phyloP scores from a whole-genome alignment of 345 rosid species.

The Murraya koenigii region DNA sequence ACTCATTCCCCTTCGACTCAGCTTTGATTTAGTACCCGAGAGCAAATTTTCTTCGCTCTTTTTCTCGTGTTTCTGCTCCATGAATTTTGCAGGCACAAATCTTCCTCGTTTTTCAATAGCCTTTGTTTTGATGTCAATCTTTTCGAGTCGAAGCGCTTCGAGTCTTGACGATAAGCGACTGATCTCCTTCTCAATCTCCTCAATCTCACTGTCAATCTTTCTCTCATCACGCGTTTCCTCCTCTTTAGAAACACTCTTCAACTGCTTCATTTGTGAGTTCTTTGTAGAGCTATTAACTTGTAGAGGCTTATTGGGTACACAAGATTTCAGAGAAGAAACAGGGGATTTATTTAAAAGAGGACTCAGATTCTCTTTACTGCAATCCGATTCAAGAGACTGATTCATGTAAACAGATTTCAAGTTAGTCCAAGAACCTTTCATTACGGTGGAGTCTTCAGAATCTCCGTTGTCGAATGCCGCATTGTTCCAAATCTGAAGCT shows the following conservation, averaged over 20 bases:
- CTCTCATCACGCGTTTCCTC: slow-evolving; percentile 34
- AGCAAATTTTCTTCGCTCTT: slow-evolving; percentile 42
- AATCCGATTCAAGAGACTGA: slow-evolving; percentile 56
- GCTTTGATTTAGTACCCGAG: slow-evolving; percentile 38
- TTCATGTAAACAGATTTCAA: slow-evolving; percentile 33
- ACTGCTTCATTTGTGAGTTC: slow-evolving; percentile 27
- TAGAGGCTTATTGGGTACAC: slow-evolving; percentile 30
- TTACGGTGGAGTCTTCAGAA: slow-evolving; percentile 37
- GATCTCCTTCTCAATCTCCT: slow-evolving; percentile 79
- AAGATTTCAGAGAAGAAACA: slow-evolving; percentile 22
- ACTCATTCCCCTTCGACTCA: slow-evolving; percentile 72
- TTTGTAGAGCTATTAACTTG: slow-evolving; percentile 21
- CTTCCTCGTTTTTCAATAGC: slow-evolving; percentile 53
- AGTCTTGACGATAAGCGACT: slow-evolving; percentile 56
- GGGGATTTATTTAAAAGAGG: slow-evolving; percentile 34
- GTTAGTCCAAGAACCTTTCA: slow-evolving; percentile 49
- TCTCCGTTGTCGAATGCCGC: slow-evolving; percentile 82
- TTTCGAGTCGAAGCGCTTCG: slow-evolving; percentile 72
- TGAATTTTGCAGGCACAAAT: slow-evolving; percentile 69
- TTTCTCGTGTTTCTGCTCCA: slow-evolving; percentile 56
- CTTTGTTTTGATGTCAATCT: slow-evolving; percentile 46
- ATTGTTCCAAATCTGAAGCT: slow-evolving; percentile 90
- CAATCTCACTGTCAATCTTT: slow-evolving; percentile 76
- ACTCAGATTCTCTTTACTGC: slow-evolving; percentile 55
- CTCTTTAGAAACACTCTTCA: slow-evolving; percentile 24